These are phyloP conservation scores for Xylaria sp. DNA, from an alignment of 2,329 filamentous ascomycete species.

Conservation along the genomic window DNA sequence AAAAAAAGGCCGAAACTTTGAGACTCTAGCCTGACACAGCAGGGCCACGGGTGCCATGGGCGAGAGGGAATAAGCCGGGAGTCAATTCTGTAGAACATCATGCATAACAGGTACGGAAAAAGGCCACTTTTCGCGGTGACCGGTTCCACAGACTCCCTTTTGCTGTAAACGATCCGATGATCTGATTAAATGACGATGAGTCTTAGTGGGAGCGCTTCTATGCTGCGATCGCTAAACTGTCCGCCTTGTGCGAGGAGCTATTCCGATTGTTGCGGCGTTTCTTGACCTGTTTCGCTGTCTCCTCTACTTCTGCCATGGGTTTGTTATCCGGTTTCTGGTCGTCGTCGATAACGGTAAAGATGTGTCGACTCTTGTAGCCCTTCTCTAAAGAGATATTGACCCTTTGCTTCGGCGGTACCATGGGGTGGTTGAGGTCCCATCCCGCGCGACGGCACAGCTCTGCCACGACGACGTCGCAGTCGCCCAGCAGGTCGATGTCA, in stretches of 20 bases:
- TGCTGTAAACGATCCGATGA: neutral
- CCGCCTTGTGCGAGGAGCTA: conserved; percentile 28
- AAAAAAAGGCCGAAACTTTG: neutral
- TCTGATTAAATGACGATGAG: neutral
- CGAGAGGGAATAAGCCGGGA: conserved; percentile 9
- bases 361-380: conserved; percentile 58
- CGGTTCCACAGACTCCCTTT: neutral
- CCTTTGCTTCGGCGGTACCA: conserved; percentile 76
- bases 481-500: conserved; percentile 94
- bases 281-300: conserved; percentile 14
- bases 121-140: neutral
- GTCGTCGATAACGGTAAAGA: conserved; percentile 49
- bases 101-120: conserved; percentile 12
- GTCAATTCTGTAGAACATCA: conserved; percentile 27
- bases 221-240: conserved; percentile 15
- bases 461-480: conserved; percentile 89
- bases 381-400: conserved; percentile 66
- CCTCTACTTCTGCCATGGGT: conserved; percentile 1
- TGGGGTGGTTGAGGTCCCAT: conserved; percentile 84
- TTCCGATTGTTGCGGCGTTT: conserved; percentile 29
- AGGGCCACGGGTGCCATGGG: neutral
- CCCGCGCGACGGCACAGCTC: conserved; percentile 85
- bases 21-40: conserved; percentile 16
- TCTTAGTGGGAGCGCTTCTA: neutral
- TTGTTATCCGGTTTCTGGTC: conserved; percentile 1